Percentiles rank a stretch among this genome's conserved stretches.
phyloP scores from a whole-genome alignment of 352 stramenopile species.

The Pythium chondricola region DNA sequence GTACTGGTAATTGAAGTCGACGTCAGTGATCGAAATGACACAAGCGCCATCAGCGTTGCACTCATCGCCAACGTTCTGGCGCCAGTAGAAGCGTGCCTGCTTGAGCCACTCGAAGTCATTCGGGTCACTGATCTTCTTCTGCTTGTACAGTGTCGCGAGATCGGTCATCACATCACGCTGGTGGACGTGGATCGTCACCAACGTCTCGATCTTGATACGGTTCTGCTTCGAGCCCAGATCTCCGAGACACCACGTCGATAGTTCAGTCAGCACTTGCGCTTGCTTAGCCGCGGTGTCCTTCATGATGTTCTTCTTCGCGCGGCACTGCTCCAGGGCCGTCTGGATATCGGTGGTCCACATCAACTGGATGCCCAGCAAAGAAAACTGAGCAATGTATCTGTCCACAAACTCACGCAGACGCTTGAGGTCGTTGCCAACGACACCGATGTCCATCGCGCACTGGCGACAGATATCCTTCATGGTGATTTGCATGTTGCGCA shows the following conservation, averaged over 20 bases:
- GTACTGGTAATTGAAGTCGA: slow-evolving; percentile 99
- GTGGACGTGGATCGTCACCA: slow-evolving; percentile 98
- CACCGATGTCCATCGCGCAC: slow-evolving; percentile 89
- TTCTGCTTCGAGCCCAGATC: slow-evolving; percentile 96
- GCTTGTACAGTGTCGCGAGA: slow-evolving; percentile 89
- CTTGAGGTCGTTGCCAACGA: slow-evolving; percentile 90
- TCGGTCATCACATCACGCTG: slow-evolving; percentile 97
- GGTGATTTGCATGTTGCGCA: slow-evolving; percentile 93
- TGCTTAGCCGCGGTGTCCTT: slow-evolving; percentile 96
- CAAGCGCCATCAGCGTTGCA: slow-evolving; percentile 93
- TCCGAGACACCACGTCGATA: slow-evolving; percentile 95
- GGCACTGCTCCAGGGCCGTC: slow-evolving; percentile 92
- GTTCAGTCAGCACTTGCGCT: slow-evolving; percentile 89
- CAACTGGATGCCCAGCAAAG: slow-evolving; percentile 94
- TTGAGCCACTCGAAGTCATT: slow-evolving; percentile 99
- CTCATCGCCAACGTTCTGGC: slow-evolving; percentile 90
- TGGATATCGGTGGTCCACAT: slow-evolving; percentile 97
- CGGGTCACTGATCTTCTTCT: slow-evolving; percentile 95
- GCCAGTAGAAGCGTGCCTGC: slow-evolving; percentile 98
- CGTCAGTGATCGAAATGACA: slow-evolving; percentile 97
- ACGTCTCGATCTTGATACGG: slow-evolving; percentile 96
- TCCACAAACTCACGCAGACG: slow-evolving; percentile 93
- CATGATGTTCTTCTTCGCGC: slow-evolving; percentile 95
- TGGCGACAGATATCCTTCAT: slow-evolving; percentile 97
- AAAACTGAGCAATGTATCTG: slow-evolving; percentile 93